phyloP scores from a whole-genome alignment of 1,139 yeast genomes.

The Saccharomyces hybrid region DNA sequence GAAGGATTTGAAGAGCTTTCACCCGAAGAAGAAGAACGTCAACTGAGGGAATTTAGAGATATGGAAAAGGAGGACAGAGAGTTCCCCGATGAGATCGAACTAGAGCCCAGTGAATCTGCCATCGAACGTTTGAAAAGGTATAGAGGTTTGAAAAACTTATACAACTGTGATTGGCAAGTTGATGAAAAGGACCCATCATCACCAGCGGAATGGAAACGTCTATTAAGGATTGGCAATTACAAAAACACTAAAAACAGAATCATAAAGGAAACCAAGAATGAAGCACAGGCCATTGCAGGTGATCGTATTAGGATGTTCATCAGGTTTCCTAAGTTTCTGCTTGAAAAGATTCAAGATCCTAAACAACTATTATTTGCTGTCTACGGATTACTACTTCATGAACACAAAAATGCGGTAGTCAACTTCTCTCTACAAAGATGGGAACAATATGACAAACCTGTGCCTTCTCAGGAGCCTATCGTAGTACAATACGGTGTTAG shows the following conservation, averaged over 20 bases:
- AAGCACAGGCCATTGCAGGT: slow-evolving; percentile 62
- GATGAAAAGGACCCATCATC: slow-evolving; percentile 72
- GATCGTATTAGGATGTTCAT: slow-evolving; percentile 52
- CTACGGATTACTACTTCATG: slow-evolving; percentile 75
- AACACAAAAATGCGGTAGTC: slow-evolving; percentile 75
- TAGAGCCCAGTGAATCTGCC: slow-evolving; percentile 69
- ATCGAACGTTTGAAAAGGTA: slow-evolving; percentile 66
- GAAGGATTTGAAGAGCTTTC: slow-evolving; percentile 60
- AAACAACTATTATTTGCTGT: slow-evolving; percentile 47
- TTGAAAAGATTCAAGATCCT: slow-evolving; percentile 38
- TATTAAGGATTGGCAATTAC: slow-evolving; percentile 68
- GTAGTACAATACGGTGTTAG: slow-evolving; percentile 92
- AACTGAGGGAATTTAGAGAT: slow-evolving; percentile 59
- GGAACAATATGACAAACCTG: slow-evolving; percentile 81
- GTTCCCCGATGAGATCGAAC: slow-evolving; percentile 92
- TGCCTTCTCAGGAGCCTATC: slow-evolving; percentile 70
- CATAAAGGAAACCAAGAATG: slow-evolving; percentile 49
- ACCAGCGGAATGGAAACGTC: slow-evolving; percentile 72
- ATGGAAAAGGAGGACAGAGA: slow-evolving; percentile 78
- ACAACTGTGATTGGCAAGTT: slow-evolving; percentile 78
- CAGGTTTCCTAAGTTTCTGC: slow-evolving; percentile 49
- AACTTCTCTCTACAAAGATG: slow-evolving; percentile 79
- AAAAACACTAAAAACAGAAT: slow-evolving; percentile 70
- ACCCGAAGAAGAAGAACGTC: slow-evolving; percentile 78
- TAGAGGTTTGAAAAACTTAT: slow-evolving; percentile 79